phyloP scores from a whole-genome alignment of 208 protist genomes.

The Strigomonas culicis region DNA sequence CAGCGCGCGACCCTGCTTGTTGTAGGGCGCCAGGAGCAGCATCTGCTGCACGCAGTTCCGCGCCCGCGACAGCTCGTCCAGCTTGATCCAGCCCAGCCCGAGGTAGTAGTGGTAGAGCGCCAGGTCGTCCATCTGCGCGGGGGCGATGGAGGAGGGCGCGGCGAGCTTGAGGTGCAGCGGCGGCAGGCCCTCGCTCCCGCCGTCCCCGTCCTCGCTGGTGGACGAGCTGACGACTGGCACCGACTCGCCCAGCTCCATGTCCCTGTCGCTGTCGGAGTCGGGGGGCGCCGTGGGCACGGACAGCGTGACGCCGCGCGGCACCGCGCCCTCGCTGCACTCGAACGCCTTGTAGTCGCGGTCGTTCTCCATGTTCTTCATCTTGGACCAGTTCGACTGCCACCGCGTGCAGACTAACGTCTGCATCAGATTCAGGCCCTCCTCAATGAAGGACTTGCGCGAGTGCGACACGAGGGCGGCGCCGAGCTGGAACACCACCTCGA shows the following conservation, averaged over 20 bases:
- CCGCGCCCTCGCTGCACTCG: background rate
- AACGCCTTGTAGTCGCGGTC: background rate
- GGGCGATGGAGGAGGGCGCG: background rate
- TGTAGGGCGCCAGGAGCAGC: constrained; percentile 43
- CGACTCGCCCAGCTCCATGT: constrained; percentile 9
- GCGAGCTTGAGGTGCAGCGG: background rate
- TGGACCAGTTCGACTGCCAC: constrained; percentile 43
- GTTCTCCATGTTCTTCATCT: constrained; percentile 9
- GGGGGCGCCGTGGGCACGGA: constrained; percentile 1
- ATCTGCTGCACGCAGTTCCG: constrained; percentile 47
- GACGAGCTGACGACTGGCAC: constrained; percentile 15
- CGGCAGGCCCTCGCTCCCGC: constrained; percentile 3
- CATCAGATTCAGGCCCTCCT: constrained; percentile 71
- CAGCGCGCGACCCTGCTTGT: constrained; percentile 50
- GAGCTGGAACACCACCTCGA: constrained; percentile 48
- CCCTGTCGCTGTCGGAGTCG: constrained; percentile 11
- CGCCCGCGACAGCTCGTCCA: constrained; percentile 49
- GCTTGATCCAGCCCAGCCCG: constrained; percentile 70
- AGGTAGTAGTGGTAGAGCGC: constrained; percentile 72
- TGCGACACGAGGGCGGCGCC: constrained; percentile 66
- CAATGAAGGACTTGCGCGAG: constrained; percentile 33
- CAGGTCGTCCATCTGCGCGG: constrained; percentile 28
- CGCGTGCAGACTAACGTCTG: constrained; percentile 47
- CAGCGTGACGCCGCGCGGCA: background rate
- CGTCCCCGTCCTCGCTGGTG: constrained; percentile 15